Evolutionary conservation across 2,329 filamentous ascomycete genomes (phyloP), one percentile per base, ranked within the genome.

Genomic region (Xylaria sp.): DNA sequence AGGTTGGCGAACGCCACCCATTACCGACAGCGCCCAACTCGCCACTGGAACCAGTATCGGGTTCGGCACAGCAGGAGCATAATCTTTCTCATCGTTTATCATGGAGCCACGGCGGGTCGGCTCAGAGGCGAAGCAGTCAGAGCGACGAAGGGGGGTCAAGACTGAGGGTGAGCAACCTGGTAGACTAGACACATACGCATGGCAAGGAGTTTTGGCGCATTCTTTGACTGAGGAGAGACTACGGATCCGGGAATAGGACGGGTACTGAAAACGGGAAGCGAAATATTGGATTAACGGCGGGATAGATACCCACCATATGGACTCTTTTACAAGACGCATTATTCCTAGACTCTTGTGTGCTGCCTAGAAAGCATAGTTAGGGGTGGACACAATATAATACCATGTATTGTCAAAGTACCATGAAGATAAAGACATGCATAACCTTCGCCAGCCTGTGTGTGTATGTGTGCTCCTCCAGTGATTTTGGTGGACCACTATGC

Each of bases 11-110:
- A 13, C 58, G 60, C 12, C 60, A 70, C 7, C 76, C 76, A 46
- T 69, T 79, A 5, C 74, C 75, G 12, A 80, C 79, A 4, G 79
- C 78, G 15, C 79, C 79, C 8, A 81, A 72, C 68, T 80, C 79
- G 5, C 79, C 79, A 12, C 25, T 65, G 8, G 62, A 70, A 25
- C 28, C 58, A 12, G 48, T 59, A 15, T 58, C 68, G 34, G 52
- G 41, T 13, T 58, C 55, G n/a, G 20, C 15, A 48, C 61, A 52
- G 23, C 63, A 28, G 43, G 56, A 48, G n/a, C 48, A 41, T 20
- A 41, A 62, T 45, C 15, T 13, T 55, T 20, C 41, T 45, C 45
- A 52, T 46, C 43, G 43, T 30, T 53, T 52, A 52, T 60, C 34
- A 15, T 50, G 57, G 30, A 53, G 52, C 12, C 36, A 57, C 39